Base-by-base conservation (phyloP, 768 basidiomycete genomes). In the Ephemerocybe angulata region DNA sequence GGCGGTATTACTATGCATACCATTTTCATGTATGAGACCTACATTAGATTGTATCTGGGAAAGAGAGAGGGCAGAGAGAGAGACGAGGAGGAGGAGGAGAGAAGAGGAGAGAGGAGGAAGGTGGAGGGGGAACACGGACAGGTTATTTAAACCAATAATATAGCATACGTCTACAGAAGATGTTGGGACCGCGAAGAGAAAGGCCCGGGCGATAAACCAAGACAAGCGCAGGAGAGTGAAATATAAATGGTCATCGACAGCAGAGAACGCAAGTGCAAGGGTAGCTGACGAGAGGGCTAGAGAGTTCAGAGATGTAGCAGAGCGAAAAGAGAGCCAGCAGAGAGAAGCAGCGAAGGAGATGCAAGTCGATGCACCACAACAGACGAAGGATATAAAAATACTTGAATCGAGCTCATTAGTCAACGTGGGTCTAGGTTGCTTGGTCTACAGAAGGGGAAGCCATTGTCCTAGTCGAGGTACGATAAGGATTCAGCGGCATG, bases 361-460 rank as follows among this genome's bases (percentile, higher is more conserved):
- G 43, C 52, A 30, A 52, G 48, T 53, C 47, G 28, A 55, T 40
- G 53, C 53, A 49, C 50, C 50, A 56, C 50, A 24, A 43, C 52
- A 54, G 47, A 58, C 35, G 54, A 27, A 52, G 35, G 54, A 35
- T 42, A 53, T 54, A 54, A 53, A 48, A 53, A 55, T 54, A 57
- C 44, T 54, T 64, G 58, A 60, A 53, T 50, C 40, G 54, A 38
- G 40, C 55, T 57, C 56, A 31, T 48, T 35, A 35, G 7, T 29
- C 25, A 42, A 51, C 52, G 51, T 29, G 30, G 41, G 44, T 50
- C 50, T 55, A 43, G 48, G 25, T n/a, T 38, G 49, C 35, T 43
- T 59, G 41, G 51, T 59, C 65, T 78, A 91, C 70, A 91, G 71
- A 48, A 93, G 72, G 27, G 91, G 91, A 55, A 93, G 73, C 91